phyloP scores from a whole-genome alignment of 2,329 filamentous ascomycete species.

The Trichoderma sp. region DNA sequence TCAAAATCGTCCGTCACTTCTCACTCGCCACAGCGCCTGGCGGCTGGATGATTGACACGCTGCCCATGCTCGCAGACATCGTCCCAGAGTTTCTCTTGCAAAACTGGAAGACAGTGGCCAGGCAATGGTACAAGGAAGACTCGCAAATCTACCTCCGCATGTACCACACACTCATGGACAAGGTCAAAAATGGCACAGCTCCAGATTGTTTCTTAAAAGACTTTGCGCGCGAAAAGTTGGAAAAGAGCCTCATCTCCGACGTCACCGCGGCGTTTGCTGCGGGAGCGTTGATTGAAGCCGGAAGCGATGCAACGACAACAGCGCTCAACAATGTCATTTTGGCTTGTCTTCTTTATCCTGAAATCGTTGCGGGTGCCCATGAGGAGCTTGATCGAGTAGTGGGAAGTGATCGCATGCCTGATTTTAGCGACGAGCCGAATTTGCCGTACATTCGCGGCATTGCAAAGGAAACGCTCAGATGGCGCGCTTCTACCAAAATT shows the following conservation, averaged over 20 bases:
- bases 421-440: conserved; percentile 39
- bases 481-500: conserved; percentile 25
- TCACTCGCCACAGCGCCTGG: conserved; percentile 12
- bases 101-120: conserved; percentile 11
- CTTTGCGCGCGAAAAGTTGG: conserved; percentile 18
- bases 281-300: conserved; percentile 24
- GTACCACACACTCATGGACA: conserved; percentile 20
- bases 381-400: conserved; percentile 43
- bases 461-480: conserved; percentile 33
- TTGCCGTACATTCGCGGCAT: conserved; percentile 42
- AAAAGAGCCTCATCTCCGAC: conserved; percentile 24
- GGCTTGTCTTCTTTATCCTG: conserved; percentile 44
- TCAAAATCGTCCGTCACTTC: conserved; percentile 22
- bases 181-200: conserved; percentile 19
- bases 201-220: conserved; percentile 24
- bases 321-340: conserved; percentile 41
- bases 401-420: conserved; percentile 41
- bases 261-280: conserved; percentile 18
- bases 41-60: conserved; percentile 13
- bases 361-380: conserved; percentile 41
- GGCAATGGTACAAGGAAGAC: conserved; percentile 23
- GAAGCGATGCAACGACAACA: conserved; percentile 25
- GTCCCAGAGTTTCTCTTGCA: conserved; percentile 12
- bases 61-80: conserved; percentile 13
- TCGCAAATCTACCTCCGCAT: conserved; percentile 23